phyloP scores from a whole-genome alignment of 441 rosid genomes.

The Eutrema salsugineum region DNA sequence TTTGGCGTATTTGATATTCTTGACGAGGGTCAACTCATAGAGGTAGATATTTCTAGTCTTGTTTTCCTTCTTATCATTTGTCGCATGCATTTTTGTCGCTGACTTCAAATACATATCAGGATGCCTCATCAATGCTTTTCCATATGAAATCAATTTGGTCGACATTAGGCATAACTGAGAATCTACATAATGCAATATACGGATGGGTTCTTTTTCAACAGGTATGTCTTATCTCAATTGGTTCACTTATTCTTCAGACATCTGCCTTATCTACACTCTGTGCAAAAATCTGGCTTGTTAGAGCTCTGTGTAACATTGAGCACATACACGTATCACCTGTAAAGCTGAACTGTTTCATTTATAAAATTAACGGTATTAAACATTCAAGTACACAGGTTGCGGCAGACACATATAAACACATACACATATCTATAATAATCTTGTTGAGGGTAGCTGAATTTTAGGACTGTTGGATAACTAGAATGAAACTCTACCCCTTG shows the following conservation, averaged over 20 bases:
- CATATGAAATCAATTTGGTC: slow-evolving; percentile 78
- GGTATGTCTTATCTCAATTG: slow-evolving; percentile 42
- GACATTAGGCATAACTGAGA: slow-evolving; percentile 86
- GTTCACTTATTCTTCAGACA: background rate
- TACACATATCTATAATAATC: background rate
- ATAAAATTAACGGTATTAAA: background rate
- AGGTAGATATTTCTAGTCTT: slow-evolving; percentile 48
- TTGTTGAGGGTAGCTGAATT: background rate
- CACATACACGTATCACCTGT: background rate
- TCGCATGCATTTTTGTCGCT: slow-evolving; percentile 13
- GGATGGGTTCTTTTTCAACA: slow-evolving; percentile 89
- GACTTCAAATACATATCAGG: slow-evolving; percentile 44
- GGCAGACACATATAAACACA: background rate
- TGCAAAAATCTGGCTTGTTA: background rate
- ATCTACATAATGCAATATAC: slow-evolving; percentile 72
- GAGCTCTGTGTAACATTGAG: background rate
- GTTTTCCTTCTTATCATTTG: slow-evolving; percentile 1
- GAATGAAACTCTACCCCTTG: background rate
- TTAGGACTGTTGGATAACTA: background rate
- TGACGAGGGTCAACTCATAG: slow-evolving; percentile 92
- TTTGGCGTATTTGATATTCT: slow-evolving; percentile 80
- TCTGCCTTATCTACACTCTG: slow-evolving; percentile 15
- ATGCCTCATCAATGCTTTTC: slow-evolving; percentile 58
- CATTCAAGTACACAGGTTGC: background rate
- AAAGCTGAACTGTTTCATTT: background rate